These are phyloP conservation scores for Thelephora terrestris DNA, from an alignment of 1,284 basidiomycete species.

Conservation along the genomic window DNA sequence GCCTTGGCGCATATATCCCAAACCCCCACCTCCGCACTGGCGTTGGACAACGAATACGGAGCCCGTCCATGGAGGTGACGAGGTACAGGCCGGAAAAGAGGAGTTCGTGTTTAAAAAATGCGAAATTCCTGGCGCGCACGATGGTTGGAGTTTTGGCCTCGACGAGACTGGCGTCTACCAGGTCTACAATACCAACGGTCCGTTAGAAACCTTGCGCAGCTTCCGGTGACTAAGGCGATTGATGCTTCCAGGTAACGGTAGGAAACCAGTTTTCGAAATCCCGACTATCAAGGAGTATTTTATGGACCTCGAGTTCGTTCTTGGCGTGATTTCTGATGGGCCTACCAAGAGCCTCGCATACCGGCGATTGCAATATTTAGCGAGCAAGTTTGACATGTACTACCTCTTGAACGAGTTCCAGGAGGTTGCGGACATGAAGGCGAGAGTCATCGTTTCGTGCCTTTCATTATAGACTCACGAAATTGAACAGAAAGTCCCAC, in stretches of 20 bases:
- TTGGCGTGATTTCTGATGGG: slow-evolving; percentile 83
- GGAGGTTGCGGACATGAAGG: slow-evolving; percentile 96
- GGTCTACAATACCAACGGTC: slow-evolving; percentile 51
- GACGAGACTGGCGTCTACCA: slow-evolving; percentile 86
- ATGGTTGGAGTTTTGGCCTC: slow-evolving; percentile 53
- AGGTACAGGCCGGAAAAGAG: slow-evolving; percentile 39
- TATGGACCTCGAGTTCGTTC: slow-evolving; percentile 87
- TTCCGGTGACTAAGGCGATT: neutral
- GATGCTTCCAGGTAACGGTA: slow-evolving; percentile 18
- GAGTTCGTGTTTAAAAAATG: slow-evolving; percentile 63
- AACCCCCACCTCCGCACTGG: slow-evolving; percentile 90
- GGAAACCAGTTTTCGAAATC: slow-evolving; percentile 65
- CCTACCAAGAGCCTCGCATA: slow-evolving; percentile 96
- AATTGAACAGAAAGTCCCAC: slow-evolving; percentile 49
- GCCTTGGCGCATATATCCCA: slow-evolving; percentile 83
- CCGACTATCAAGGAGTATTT: slow-evolving; percentile 93
- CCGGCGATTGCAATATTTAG: slow-evolving; percentile 84
- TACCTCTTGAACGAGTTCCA: slow-evolving; percentile 89
- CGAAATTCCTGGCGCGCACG: slow-evolving; percentile 55
- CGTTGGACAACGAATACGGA: slow-evolving; percentile 45
- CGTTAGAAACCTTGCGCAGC: slow-evolving; percentile 1
- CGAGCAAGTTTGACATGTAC: slow-evolving; percentile 96
- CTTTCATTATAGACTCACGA: slow-evolving; percentile 7
- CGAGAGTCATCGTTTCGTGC: slow-evolving; percentile 23
- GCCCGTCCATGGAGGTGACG: slow-evolving; percentile 25